Evolutionary conservation across 1,284 basidiomycete genomes (phyloP), one percentile per base, ranked within the genome.

Genomic region (Vanrija pseudolonga): DNA sequence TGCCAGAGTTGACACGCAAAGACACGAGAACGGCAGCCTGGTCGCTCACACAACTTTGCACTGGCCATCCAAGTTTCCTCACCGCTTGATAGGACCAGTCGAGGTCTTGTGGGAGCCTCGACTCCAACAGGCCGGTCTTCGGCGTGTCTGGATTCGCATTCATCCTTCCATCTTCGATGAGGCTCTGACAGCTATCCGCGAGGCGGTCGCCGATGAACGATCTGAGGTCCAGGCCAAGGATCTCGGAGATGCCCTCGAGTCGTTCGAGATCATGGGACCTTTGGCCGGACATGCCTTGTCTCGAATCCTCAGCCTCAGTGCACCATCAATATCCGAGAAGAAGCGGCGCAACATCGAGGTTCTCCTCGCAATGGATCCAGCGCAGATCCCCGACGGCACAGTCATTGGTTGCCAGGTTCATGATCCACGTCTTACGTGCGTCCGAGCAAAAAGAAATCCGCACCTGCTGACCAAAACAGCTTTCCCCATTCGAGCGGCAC

Each of bases 261-360:
- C 85, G 3, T 92, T 93, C 63, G 90, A 96, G 68, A 82, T 95
- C 18, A 86, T 88, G 78, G 92, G 92, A 3, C 88, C 88, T 1
- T 86, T 86, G 67, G 81, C 89, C 0, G 90, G 83, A 54, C 86
- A 88, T 65, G 82, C 93, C 8, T 73, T 95, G 47, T 83, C 82
- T 62, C 87, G 89, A 18, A 85, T 85, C 1, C 67, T 94, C 45
- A 82, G 78, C 23, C 81, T 85, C 8, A 79, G 81, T 11, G 74
- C 32, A 32, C 32, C 78, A 11, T 78, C 79, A 0, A 83, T 85
- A 38, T 66, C 79, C 2, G 73, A 69, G n/a, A 83, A 85, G 28
- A 86, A 88, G 59, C 81, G 79, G 56, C 78, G 83, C 77, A 88
- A 88, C 63, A 90, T 90, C 86, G 71, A 78, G 6, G 78, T 78